Evolutionary conservation across 73 alveolate species (phyloP).

Genomic region (Effrenium voratum): DNA sequence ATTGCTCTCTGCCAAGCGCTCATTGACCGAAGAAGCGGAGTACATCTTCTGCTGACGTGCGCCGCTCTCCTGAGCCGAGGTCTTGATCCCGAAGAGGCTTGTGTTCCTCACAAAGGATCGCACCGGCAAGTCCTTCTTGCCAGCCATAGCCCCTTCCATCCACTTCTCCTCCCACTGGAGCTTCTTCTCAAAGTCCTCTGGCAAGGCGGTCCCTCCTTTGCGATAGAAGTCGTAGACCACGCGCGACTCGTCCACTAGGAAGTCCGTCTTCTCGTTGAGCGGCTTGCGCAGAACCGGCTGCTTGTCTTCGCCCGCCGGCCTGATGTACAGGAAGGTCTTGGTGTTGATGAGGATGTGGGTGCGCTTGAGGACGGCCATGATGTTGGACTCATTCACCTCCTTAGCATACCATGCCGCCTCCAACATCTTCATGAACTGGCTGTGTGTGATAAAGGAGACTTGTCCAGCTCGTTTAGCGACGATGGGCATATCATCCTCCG

Average conservation of each 20-base stretch:
- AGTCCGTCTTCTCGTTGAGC: not conserved
- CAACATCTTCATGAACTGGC: not conserved
- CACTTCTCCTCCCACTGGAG: not conserved
- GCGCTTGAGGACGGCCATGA: conserved; percentile 45
- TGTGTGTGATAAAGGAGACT: not conserved
- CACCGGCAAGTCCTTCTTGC: not conserved
- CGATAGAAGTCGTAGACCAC: conserved; percentile 4
- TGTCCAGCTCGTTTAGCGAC: not conserved
- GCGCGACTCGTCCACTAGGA: not conserved
- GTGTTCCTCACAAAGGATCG: not conserved
- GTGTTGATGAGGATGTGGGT: conserved; percentile 19
- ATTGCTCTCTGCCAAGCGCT: not conserved
- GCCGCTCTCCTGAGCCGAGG: not conserved
- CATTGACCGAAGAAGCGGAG: not conserved
- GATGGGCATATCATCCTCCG: not conserved
- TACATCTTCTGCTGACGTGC: not conserved
- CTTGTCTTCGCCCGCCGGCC: conserved; percentile 12
- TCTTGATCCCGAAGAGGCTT: not conserved
- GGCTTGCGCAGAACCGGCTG: not conserved
- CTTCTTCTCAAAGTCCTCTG: not conserved
- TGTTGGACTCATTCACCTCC: not conserved
- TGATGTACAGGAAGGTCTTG: not conserved
- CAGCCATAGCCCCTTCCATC: not conserved
- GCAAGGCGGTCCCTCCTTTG: conserved; percentile 25
- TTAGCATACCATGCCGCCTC: conserved; percentile 1